Evolutionary conservation across 2,329 filamentous ascomycete species (phyloP), one percentile per base, ranked within the genome.

Genomic region (Claviceps pazoutovae): DNA sequence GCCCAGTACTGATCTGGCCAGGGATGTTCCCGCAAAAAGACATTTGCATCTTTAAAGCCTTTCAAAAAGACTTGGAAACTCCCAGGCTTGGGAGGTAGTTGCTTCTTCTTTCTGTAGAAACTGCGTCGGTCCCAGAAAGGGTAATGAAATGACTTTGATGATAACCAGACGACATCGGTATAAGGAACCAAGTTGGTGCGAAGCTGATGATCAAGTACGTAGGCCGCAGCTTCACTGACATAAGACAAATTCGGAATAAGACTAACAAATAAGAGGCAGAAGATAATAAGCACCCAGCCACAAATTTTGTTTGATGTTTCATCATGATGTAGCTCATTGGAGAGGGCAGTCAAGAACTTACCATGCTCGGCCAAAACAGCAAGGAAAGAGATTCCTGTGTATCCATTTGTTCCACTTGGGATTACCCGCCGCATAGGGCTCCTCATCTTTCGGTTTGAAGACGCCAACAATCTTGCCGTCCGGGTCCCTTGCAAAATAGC

Each of bases 321-420:
- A 11, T 34, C 9, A 11, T 11, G 30, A 34, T 9, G 30, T 34
- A 34, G 30, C 9, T 34, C 30, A 34, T 34, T 11, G 30, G 1
- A 34, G 30, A 34, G 30, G 30, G 30, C 17, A 17, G 19, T 41
- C 16, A 2, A 8, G 4, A 34, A 65, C 74, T 50, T 66, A 82
- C 78, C 89, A 97, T 46, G 91, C 90, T 62, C 93, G 78, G 17
- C 93, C 93, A 62, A 98, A 98, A 68, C 88, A 96, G 71, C 94
- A 98, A 8, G 93, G 93, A 60, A 98, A 97, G 57, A 98, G 66
- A 66, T 98, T 98, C 57, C 93, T 79, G 67, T 98, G 93, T 71
- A 98, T 90, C 93, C 93, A 98, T 70, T 98, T 98, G 60, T 94
- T 97, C 91, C 91, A 97, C 67, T 98, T 98, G 5, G 93, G 93